These are phyloP conservation scores for Sporothrix globosa DNA, from an alignment of 2,329 filamentous ascomycete species.

Conservation along the genomic window DNA sequence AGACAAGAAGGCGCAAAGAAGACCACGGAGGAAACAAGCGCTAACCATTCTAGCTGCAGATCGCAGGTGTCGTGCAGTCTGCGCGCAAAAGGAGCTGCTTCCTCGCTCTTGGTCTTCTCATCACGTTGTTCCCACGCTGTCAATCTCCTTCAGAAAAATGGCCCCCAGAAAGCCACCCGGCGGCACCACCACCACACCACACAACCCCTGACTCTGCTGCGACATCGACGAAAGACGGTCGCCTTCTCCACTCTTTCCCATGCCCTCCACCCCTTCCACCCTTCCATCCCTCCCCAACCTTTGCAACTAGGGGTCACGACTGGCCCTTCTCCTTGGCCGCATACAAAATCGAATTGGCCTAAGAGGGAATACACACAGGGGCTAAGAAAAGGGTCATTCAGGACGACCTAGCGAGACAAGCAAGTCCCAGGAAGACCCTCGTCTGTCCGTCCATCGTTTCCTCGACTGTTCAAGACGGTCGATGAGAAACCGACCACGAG, in stretches of 20 bases:
- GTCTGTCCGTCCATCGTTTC: slow-evolving; percentile 7
- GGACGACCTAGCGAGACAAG: background rate
- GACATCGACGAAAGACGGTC: slow-evolving; percentile 12
- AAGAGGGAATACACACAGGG: slow-evolving; percentile 14
- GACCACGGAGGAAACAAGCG: background rate
- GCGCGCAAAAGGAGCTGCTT: background rate
- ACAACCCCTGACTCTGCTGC: slow-evolving; percentile 19
- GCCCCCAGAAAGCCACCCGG: slow-evolving; percentile 1
- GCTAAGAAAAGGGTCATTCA: background rate
- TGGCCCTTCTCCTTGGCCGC: slow-evolving; percentile 11
- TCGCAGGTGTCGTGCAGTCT: slow-evolving; percentile 10
- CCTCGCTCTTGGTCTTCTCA: background rate
- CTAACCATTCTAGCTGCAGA: background rate
- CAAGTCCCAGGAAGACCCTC: background rate
- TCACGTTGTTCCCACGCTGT: slow-evolving; percentile 7
- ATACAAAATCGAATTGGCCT: slow-evolving; percentile 25
- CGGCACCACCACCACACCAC: slow-evolving; percentile 12
- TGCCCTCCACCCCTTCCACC: background rate
- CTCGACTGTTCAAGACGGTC: background rate
- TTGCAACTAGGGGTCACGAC: slow-evolving; percentile 9
- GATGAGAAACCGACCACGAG: background rate
- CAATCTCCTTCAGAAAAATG: slow-evolving; percentile 17
- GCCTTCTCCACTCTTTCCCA: slow-evolving; percentile 23
- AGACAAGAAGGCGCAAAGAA: background rate
- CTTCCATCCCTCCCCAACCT: slow-evolving; percentile 11